A percentile compares a stretch with the other conserved stretches of the same genome.
Evolutionary conservation across 2,329 filamentous ascomycete species (phyloP).

Genomic region (Phaeosphaeriaceae sp.): DNA sequence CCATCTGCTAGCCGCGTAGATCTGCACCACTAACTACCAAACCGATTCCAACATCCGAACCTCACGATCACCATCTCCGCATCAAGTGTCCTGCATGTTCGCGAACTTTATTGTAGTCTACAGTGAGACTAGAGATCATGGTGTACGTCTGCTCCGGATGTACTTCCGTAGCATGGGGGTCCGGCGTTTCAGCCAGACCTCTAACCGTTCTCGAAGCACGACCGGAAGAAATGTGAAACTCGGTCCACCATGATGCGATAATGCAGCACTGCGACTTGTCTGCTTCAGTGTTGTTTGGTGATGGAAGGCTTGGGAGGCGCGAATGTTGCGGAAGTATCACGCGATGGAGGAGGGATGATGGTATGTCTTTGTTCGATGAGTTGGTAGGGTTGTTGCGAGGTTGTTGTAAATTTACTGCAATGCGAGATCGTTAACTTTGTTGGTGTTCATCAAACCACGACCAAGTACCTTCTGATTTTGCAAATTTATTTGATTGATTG

Average conservation of each 20-base stretch:
- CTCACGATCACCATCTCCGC: background rate
- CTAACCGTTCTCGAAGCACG: background rate
- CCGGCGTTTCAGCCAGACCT: background rate
- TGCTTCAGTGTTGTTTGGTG: slow-evolving; percentile 24
- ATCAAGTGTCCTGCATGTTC: background rate
- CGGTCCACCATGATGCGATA: slow-evolving; percentile 34
- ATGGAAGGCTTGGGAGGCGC: slow-evolving; percentile 8
- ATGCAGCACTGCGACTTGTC: background rate
- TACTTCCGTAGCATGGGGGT: too few species aligned
- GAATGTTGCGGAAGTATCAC: slow-evolving; percentile 15
- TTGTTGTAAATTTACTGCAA: too few species aligned
- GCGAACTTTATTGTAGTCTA: too few species aligned
- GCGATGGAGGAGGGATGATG: slow-evolving; percentile 6
- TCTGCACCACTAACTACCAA: too few species aligned
- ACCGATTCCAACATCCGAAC: too few species aligned
- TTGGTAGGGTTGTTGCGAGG: background rate
- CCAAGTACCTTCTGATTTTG: too few species aligned
- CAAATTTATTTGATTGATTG: too few species aligned
- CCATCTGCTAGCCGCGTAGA: too few species aligned
- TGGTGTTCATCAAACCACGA: too few species aligned
- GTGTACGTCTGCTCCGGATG: too few species aligned
- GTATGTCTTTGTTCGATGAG: background rate
- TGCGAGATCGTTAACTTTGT: too few species aligned
- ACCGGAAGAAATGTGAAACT: slow-evolving; percentile 24
- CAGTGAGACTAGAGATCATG: too few species aligned